A percentile compares a stretch with the other conserved stretches of the same genome.
Conservation (phyloP, 2,329 filamentous ascomycete species). For the Fusarium acutatum region DNA sequence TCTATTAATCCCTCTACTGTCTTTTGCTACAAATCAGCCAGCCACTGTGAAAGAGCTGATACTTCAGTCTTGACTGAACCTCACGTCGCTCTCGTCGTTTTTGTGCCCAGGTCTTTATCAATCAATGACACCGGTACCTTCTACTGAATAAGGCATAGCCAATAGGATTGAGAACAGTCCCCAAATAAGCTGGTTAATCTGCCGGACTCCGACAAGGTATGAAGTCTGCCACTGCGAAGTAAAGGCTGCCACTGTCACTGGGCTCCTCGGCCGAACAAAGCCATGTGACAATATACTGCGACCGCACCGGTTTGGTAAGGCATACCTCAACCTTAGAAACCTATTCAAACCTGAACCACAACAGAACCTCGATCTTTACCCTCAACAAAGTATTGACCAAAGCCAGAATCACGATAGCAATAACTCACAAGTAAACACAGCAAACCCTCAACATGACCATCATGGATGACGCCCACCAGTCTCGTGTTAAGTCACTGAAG, state of each 20-base stretch:
- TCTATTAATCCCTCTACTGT: too few relatives aligned
- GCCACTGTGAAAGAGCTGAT: neutral
- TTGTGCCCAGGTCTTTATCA: neutral
- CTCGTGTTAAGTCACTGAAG: neutral
- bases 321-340: too few relatives aligned
- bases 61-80: neutral
- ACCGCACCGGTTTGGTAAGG: neutral
- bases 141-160: too few relatives aligned
- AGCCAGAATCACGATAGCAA: neutral
- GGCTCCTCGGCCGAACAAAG: too few relatives aligned
- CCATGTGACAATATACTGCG: neutral
- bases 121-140: too few relatives aligned
- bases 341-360: neutral
- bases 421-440: neutral
- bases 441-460: neutral
- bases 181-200: too few relatives aligned
- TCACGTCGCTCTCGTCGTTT: too few relatives aligned
- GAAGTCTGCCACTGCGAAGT: neutral
- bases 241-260: neutral
- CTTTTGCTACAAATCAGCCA: too few relatives aligned
- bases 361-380: neutral
- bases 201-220: neutral
- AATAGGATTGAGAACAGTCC: too few relatives aligned
- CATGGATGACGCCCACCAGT: neutral
- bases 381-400: accelerated